Base-by-base conservation (phyloP, 2,329 filamentous ascomycete species). In the Trichoderma polysporum region DNA sequence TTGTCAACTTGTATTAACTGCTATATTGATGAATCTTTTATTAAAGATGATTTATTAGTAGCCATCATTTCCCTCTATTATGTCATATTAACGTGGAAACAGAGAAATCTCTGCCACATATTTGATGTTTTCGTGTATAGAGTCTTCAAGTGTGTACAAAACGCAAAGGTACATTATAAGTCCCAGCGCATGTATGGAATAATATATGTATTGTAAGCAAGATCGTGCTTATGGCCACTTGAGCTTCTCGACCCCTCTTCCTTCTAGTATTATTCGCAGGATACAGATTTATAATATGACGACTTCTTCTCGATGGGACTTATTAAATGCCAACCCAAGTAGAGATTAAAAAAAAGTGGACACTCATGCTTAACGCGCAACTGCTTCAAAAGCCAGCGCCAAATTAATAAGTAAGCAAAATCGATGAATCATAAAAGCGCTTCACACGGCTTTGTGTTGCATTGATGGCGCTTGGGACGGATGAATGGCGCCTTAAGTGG, bases 351-450 rank as follows among this genome's bases (percentile, higher is more conserved):
- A 27, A 27, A 49, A 61, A 6, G 45, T 37, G 45, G 58, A n/a
- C 27, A 17, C 22, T 9, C 31, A 35, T 49, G 45, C 17, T 37
- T 52, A 53, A 53, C 50, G 49, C 49, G 35, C 31, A 17, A 45
- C 41, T 33, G 60, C 60, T 54, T 25, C 25, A 35, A 39, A 63
- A 19, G 17, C 22, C 12, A 3, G 13, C 19, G 4, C 17, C 10
- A 13, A 53, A 52, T 39, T 19, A 49, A 25, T 19, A 25, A 60
- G 8, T 19, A 25, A 35, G 10, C 10, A 29, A 33, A 54, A 54
- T 54, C 49, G 17, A 63, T 63, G 60, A 54, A 63, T 63, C 60
- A 54, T 54, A 50, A 49, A n/a, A 61, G 58, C 37, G 41, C 41
- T 35, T 50, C 58, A 31, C 58, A 50, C 57, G 41, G 57, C 25